Conservation (phyloP, 768 basidiomycete species). For the Termitomyces sp. region DNA sequence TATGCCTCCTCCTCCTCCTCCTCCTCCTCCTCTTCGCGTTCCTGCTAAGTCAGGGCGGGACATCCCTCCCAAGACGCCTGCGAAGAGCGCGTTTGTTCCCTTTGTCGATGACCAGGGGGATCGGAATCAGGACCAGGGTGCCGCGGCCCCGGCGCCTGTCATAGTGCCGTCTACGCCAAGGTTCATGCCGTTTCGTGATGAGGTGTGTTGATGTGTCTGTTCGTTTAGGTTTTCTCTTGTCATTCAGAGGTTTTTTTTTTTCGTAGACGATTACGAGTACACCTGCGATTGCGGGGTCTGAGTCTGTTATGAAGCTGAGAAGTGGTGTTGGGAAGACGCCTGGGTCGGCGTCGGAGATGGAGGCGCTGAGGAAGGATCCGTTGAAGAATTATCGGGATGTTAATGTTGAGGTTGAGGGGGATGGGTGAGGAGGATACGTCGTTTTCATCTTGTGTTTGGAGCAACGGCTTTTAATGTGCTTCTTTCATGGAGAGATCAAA, state of each 20-base stretch:
- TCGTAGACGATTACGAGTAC: constrained; percentile 8
- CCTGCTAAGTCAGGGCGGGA: constrained; percentile 21
- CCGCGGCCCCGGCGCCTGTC: constrained; percentile 9
- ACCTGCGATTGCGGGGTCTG: constrained; percentile 32
- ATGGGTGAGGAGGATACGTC: constrained; percentile 2
- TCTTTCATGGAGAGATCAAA: too few relatives aligned
- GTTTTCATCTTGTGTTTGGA: too few relatives aligned
- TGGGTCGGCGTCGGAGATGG: constrained; percentile 58
- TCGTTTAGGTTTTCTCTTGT: constrained; percentile 5
- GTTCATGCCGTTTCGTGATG: constrained; percentile 74
- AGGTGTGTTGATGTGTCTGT: constrained; percentile 41
- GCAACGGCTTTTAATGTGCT: too few relatives aligned
- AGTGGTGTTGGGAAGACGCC: constrained; percentile 37
- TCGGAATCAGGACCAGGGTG: constrained; percentile 10
- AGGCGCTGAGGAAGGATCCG: constrained; percentile 75
- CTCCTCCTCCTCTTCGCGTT: too few relatives aligned
- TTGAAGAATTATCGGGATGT: constrained; percentile 62
- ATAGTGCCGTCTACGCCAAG: constrained; percentile 45
- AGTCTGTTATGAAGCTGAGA: constrained; percentile 69
- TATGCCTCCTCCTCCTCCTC: constrained; percentile 35
- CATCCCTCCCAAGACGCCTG: constrained; percentile 24
- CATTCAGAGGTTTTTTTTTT: constrained; percentile 19
- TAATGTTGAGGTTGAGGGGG: background rate
- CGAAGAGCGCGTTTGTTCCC: constrained; percentile 30
- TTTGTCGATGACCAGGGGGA: constrained; percentile 30